Base-by-base conservation (phyloP, 2,329 filamentous ascomycete species). In the Sporothrix inflata region DNA sequence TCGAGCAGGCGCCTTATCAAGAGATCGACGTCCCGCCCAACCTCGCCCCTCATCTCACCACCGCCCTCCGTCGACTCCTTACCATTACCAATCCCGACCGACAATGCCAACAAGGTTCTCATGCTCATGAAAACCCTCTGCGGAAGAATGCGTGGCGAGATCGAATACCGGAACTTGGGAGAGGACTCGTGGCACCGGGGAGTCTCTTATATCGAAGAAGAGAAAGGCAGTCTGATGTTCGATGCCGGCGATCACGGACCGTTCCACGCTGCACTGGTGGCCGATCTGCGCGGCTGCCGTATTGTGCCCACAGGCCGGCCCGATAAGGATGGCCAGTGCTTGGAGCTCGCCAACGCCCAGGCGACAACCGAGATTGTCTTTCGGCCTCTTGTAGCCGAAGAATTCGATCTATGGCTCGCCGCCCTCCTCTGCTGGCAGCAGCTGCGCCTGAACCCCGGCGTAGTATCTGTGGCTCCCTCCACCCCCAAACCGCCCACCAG, bases 391-490 rank as follows among this genome's bases (percentile, higher is more conserved):
- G 85, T 86, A 2, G 81, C 86, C 42, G 87, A 90, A 24, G 92
- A 95, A 77, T 88, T 91, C 75, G 92, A 95, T 76, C 84, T 91
- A 27, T 96, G 93, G 93, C 88, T 94, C 72, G 93, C 93, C 16
- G 92, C 92, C 8, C 81, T 96, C 60, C 84, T 95, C 42, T 93
- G 91, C 78, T 96, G 93, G 93, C 91, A 94, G 79, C 92, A 93
- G 75, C 84, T 94, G 73, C 87, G 88, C 30, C 89, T 90, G 16
- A 42, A 27, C 3, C 74, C 1, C 85, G 74, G 73, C 3, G 60
- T 47, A 11, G 65, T 67, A 1, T 38, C 70, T 2, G n/a, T 40
- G 0, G 21, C 66, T 0, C 21, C 67, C 81, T 84, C 34, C 87
- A 82, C 78, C 84, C 76, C 77, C 86, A 77, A 77, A 75, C 75